Percentiles rank a stretch among this genome's conserved stretches.
These are phyloP conservation scores for Coccomyxa subellipsoidea DNA, from an alignment of 163 green algal genomes.

Conservation along the genomic window DNA sequence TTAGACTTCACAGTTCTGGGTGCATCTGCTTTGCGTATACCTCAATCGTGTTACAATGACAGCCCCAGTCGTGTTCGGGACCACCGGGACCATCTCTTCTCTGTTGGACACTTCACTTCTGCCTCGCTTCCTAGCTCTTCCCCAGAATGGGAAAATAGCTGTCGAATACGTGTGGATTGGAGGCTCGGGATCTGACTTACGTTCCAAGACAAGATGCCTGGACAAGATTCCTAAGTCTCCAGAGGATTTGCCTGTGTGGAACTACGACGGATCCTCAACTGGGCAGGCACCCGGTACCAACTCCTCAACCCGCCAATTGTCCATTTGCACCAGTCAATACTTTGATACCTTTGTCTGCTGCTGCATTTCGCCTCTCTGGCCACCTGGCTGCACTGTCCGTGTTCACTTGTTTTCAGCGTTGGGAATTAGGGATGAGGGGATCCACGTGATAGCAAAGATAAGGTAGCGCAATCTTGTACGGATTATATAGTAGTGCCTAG, in stretches of 20 bases:
- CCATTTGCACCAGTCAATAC: no score
- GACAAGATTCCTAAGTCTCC: slow-evolving; percentile 37
- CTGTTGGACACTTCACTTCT: slow-evolving; percentile 18
- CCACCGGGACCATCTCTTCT: neutral
- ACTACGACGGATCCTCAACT: slow-evolving; percentile 96
- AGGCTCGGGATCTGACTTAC: slow-evolving; percentile 73
- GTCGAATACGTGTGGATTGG: slow-evolving; percentile 96
- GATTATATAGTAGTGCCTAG: neutral
- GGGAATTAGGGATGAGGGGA: neutral
- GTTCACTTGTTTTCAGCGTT: neutral
- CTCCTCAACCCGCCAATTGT: neutral
- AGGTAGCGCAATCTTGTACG: neutral
- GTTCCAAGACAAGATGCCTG: slow-evolving; percentile 82
- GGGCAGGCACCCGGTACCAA: slow-evolving; percentile 55
- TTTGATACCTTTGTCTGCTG: no score
- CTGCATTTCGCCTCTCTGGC: neutral
- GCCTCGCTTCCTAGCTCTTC: slow-evolving; percentile 12
- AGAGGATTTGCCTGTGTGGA: slow-evolving; percentile 92
- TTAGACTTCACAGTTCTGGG: no score
- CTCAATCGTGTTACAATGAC: neutral
- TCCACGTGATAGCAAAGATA: neutral
- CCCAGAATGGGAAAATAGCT: slow-evolving; percentile 55
- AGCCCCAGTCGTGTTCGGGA: neutral
- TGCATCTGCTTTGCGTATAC: no score
- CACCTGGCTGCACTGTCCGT: no score